Base-by-base conservation (phyloP, 1,139 yeast genomes). In the Nakaseomyces kungkrabaensis region DNA sequence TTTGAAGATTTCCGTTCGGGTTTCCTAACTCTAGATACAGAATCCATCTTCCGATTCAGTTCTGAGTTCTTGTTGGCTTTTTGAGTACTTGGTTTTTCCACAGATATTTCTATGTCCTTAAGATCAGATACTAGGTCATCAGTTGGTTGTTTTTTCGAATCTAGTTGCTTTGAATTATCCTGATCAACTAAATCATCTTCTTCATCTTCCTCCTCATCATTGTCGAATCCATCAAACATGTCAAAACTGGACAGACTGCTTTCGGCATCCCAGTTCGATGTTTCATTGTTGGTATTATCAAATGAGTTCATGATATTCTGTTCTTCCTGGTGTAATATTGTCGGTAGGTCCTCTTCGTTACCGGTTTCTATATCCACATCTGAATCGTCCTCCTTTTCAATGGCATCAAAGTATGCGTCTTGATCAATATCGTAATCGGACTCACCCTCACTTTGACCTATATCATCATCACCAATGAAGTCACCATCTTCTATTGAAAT, bases 401-500 rank as follows among this genome's bases (percentile, higher is more conserved):
- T 49, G 0, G 88, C 81, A 43, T 83, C 83, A 50, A 83, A 73
- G 52, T 83, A 72, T 54, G 81, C 85, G 57, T 82, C 83, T 59
- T 82, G 85, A 62, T 83, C 89, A 54, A 83, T 79, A 59, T 82
- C 87, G 60, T 81, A 86, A 52, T 82, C 89, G 0, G 88, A 80
- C 36, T 69, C 72, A 25, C 63, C 58, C 65, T 48, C 70, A 72
- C 44, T 68, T 55, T 51, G 70, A 52, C 72, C 74, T 29, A 72
- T 73, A 50, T 70, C 70, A 45, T 71, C 73, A 45, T 71, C 73
- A 49, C 69, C 69, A 43, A 69, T 71, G 50, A 68, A 62, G 58
- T 53, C 43, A 51, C 45, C 45, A 54, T 51, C 53, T 42, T 26
- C 54, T 26, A 81, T 72, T 55, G 79, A 88, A 63, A 82, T 90